Base-by-base conservation (phyloP, 108 stramenopile species). In the Nannochloropsis salina region DNA sequence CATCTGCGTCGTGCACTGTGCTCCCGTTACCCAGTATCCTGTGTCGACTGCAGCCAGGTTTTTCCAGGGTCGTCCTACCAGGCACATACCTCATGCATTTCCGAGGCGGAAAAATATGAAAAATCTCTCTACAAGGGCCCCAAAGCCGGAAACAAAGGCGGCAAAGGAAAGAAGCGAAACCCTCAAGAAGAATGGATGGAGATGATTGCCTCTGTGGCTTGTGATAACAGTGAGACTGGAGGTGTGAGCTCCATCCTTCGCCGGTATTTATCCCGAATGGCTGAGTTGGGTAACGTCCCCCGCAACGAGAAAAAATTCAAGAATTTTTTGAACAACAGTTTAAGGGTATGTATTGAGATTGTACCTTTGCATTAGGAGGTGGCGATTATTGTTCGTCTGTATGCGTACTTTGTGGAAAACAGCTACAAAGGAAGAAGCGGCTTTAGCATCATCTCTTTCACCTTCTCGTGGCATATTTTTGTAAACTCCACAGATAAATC, bases 91-190 rank as follows among this genome's bases (percentile, higher is more conserved):
- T 84, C 90, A 9, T 93, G 93, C 89, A 88, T 93, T 20, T 88
- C 90, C 40, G 93, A 93, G 86, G 93, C 92, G 22, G 91, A 93
- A 44, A 92, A 92, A 89, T 92, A 92, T 87, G 90, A 92, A 80
- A 91, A 91, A 42, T 79, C 88, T 44, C 85, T 93, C 42, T 92
- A 91, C 92, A 88, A 93, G 90, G 91, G 86, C 9, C 83, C 90
- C 9, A 92, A 91, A 83, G 45, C 79, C n/a, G 82, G 42, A 22
- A 86, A n/a, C 2, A n/a, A n/a, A n/a, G 61, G 61, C 3, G 61
- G 61, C 2, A 74, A 74, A n/a, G 61, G 61, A n/a, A 74, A 74
- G 61, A 74, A 74, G n/a, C 61, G 61, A n/a, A 74, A 74, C 61
- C 61, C 61, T n/a, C 61, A 74, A n/a, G 83, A 51, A 42, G 83